Percentiles rank a stretch among this genome's conserved stretches.
These are phyloP conservation scores for Verticillium klebahnii DNA, from an alignment of 2,329 filamentous ascomycete species.

Conservation along the genomic window DNA sequence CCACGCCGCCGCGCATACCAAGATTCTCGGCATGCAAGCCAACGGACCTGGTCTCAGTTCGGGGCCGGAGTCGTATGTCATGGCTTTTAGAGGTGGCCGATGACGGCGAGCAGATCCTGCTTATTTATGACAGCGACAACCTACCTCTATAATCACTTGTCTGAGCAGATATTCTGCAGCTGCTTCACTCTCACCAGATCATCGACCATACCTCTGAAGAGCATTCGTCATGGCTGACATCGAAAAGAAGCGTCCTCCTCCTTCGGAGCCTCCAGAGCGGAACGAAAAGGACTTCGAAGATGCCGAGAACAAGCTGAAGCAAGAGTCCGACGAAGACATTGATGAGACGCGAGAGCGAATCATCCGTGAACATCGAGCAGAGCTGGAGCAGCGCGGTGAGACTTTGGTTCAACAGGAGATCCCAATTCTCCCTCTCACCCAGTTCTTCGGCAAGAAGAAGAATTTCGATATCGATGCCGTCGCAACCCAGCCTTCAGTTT, in stretches of 20 bases:
- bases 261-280: background rate
- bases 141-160: background rate
- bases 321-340: slow-evolving; percentile 6
- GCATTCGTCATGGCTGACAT: background rate
- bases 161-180: background rate
- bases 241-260: background rate
- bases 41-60: too few species aligned
- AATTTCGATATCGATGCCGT: slow-evolving; percentile 16
- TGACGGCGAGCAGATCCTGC: too few species aligned
- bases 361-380: slow-evolving; percentile 9
- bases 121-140: too few species aligned
- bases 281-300: background rate
- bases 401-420: slow-evolving; percentile 15
- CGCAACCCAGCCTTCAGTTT: slow-evolving; percentile 39
- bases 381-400: background rate
- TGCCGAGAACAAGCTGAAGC: background rate
- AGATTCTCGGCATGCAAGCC: too few species aligned
- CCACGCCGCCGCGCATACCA: too few species aligned
- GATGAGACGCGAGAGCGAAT: slow-evolving; percentile 6
- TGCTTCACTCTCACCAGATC: background rate
- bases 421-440: slow-evolving; percentile 17
- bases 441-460: slow-evolving; percentile 15
- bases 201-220: background rate
- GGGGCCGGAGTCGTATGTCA: too few species aligned
- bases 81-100: too few species aligned